Percentiles rank a stretch among this genome's conserved stretches.
phyloP scores from a whole-genome alignment of 352 stramenopile species.

The Phytophthora agathidicida region DNA sequence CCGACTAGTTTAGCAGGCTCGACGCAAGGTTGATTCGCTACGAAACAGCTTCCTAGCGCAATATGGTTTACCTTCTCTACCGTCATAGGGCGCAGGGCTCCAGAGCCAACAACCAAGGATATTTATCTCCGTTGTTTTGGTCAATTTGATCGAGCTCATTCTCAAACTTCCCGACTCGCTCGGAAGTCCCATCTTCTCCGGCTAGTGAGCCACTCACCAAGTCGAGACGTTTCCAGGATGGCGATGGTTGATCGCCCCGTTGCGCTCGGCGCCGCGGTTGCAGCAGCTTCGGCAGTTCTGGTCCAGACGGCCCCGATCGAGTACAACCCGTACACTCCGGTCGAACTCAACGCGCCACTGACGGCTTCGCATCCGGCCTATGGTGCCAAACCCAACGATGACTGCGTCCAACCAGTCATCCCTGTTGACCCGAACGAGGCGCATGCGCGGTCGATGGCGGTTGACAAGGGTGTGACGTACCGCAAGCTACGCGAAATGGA shows the following conservation, averaged over 20 bases:
- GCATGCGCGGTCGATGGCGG: background rate
- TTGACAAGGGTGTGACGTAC: conserved; percentile 1
- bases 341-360: conserved; percentile 19
- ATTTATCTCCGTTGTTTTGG: background rate
- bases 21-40: background rate
- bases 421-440: conserved; percentile 15
- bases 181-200: conserved; percentile 13
- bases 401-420: conserved; percentile 23
- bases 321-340: conserved; percentile 24
- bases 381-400: conserved; percentile 15
- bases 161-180: conserved; percentile 16
- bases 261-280: conserved; percentile 6
- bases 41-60: conserved; percentile 1
- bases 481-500: conserved; percentile 18
- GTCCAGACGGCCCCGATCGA: conserved; percentile 15
- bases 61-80: conserved; percentile 4
- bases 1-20: conserved; percentile 1
- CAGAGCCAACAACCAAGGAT: background rate
- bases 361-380: conserved; percentile 30
- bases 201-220: background rate
- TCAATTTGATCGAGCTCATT: too few relatives aligned
- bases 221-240: conserved; percentile 11
- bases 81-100: background rate
- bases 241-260: conserved; percentile 14
- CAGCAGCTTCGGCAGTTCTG: background rate